Conservation (phyloP, 805 yeast genomes). For the Candida boidinii region DNA sequence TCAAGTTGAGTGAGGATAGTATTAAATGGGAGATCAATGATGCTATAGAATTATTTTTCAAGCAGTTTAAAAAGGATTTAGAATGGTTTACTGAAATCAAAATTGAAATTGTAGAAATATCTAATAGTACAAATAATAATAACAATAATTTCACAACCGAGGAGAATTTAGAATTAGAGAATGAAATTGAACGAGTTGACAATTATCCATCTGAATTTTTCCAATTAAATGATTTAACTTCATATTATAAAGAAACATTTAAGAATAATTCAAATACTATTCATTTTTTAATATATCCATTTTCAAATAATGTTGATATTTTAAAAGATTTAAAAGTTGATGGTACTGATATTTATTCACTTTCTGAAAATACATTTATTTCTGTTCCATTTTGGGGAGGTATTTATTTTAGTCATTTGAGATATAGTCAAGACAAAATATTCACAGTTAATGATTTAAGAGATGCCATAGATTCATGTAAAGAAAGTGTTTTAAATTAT, state of each 20-base stretch:
- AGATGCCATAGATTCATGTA: conserved; percentile 19
- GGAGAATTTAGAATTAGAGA: not conserved
- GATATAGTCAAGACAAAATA: not conserved
- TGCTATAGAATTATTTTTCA: conserved; percentile 9
- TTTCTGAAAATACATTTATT: conserved; percentile 12
- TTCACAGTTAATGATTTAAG: not conserved
- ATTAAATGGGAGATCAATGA: conserved; percentile 11
- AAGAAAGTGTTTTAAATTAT: conserved; percentile 12
- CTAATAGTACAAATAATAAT: too few relatives aligned
- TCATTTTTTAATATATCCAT: conserved; percentile 17
- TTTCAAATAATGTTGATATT: conserved; percentile 11
- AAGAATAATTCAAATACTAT: conserved; percentile 3
- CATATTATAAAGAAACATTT: conserved; percentile 7
- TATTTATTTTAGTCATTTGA: conserved; percentile 17
- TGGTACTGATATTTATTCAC: conserved; percentile 8
- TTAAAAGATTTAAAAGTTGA: conserved; percentile 11
- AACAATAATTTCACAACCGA: conserved; percentile 2
- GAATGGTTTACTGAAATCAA: conserved; percentile 6
- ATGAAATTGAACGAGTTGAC: conserved; percentile 5
- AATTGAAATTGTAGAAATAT: conserved; percentile 3
- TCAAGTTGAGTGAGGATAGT: conserved; percentile 6
- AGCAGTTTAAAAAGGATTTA: conserved; percentile 4
- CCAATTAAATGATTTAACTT: conserved; percentile 14
- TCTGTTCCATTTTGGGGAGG: conserved; percentile 17
- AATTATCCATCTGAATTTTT: conserved; percentile 15